These are phyloP conservation scores for Chrysosporium keratinophilum DNA, from an alignment of 2,329 filamentous ascomycete species.

Conservation along the genomic window DNA sequence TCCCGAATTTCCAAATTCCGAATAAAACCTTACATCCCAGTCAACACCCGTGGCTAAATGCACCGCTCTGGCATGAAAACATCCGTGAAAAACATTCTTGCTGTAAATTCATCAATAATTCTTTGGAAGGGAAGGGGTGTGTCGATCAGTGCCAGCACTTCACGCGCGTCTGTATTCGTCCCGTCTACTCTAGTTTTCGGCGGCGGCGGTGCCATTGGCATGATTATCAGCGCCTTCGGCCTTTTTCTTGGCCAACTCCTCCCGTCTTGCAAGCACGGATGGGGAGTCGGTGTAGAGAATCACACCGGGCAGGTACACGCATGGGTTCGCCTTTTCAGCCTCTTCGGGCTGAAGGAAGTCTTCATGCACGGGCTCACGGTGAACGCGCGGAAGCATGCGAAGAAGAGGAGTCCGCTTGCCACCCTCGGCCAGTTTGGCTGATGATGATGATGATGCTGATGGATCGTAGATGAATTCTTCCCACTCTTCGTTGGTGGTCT, in stretches of 20 bases:
- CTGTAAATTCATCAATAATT: background rate
- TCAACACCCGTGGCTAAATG: slow-evolving; percentile 4
- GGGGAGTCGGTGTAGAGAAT: slow-evolving; percentile 43
- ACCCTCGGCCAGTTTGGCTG: background rate
- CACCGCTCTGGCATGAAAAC: slow-evolving; percentile 6
- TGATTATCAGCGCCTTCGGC: slow-evolving; percentile 8
- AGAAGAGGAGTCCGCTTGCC: slow-evolving; percentile 32
- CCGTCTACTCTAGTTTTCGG: background rate
- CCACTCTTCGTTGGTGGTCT: slow-evolving; percentile 30
- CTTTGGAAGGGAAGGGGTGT: background rate
- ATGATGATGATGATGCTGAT: background rate
- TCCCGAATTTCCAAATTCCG: too few relatives aligned
- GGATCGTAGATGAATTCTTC: slow-evolving; percentile 24
- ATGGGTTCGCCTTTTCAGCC: slow-evolving; percentile 34
- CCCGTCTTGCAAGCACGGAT: slow-evolving; percentile 30
- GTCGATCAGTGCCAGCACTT: slow-evolving; percentile 6
- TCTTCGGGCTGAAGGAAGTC: slow-evolving; percentile 37
- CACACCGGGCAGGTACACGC: slow-evolving; percentile 41
- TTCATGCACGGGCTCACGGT: slow-evolving; percentile 42
- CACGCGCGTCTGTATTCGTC: background rate
- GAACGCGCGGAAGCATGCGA: slow-evolving; percentile 44
- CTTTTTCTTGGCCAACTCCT: slow-evolving; percentile 31
- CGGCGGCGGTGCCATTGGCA: background rate
- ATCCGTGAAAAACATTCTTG: slow-evolving; percentile 2
- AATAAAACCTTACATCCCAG: slow-evolving; percentile 9